Base-by-base conservation (phyloP, 441 rosid genomes). In the Populus trichocarpa region DNA sequence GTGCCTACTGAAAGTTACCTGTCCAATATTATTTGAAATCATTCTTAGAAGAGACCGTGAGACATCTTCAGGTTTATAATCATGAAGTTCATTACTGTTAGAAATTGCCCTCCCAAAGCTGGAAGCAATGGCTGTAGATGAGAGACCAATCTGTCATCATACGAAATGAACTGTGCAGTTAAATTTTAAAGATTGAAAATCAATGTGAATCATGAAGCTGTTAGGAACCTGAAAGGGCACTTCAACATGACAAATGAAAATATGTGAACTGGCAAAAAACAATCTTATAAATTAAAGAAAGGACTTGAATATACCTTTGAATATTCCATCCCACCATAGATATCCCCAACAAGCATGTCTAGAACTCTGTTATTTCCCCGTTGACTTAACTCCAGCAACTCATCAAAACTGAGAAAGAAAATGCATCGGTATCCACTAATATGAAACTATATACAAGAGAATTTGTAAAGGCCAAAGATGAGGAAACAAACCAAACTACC, bases 311-410 rank as follows among this genome's bases (percentile, higher is more conserved):
- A 57, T 89, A 97, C 99, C 99, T 95, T 97, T 75, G 86, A 89
- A 84, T 97, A 97, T 81, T 95, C 99, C 94, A 88, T 89, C 72
- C 99, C 99, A 80, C 99, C 99, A 83, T 95, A 95, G 79, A 95
- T 97, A 88, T 97, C 99, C 78, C 99, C 99, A 82, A 97, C 99
- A 83, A 97, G 97, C 99, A 95, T 97, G 88, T 97, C 99, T 75
- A 97, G 89, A 50, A 93, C 86, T 75, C 99, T 86, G 84, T 97
- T 97, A 79, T 97, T 94, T 86, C 99, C 99, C 87, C 86, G 90
- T 86, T 95, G 99, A 86, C 98, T 92, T 84, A 97, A 94, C 87
- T 95, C 99, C 76, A 97, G 90, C 89, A 97, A 83, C 81, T 97
- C 99, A 79, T 97, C 99, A 84, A 97, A 97, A 83, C 99, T 97